phyloP scores from a whole-genome alignment of 2,329 filamentous ascomycete species.

The Aspergillus thermomutatus region DNA sequence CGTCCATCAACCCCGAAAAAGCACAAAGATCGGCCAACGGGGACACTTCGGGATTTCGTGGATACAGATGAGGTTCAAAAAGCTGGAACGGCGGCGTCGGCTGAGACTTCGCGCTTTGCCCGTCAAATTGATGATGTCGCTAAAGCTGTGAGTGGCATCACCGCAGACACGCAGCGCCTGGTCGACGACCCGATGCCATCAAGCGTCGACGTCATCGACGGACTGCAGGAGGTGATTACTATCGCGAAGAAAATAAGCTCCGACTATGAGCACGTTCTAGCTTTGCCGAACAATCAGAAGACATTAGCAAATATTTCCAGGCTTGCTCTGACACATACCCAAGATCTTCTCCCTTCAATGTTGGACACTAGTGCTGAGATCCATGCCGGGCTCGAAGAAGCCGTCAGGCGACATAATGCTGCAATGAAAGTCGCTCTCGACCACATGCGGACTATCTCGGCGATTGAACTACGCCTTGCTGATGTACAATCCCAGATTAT shows the following conservation, averaged over 20 bases:
- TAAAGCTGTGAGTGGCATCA: conserved; percentile 57
- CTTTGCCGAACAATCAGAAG: conserved; percentile 65
- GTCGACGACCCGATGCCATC: conserved; percentile 46
- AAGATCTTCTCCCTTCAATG: conserved; percentile 61
- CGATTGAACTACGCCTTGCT: conserved; percentile 72
- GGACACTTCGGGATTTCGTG: conserved; percentile 71
- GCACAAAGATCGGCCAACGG: conserved; percentile 45
- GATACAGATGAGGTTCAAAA: conserved; percentile 69
- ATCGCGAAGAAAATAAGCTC: conserved; percentile 81
- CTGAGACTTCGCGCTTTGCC: conserved; percentile 58
- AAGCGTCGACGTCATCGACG: conserved; percentile 60
- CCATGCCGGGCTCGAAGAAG: conserved; percentile 45
- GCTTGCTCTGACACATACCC: conserved; percentile 61
- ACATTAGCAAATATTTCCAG: conserved; percentile 60
- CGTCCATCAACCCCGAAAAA: conserved; percentile 40
- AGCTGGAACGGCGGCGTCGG: conserved; percentile 64
- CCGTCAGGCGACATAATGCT: conserved; percentile 64
- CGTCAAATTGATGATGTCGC: conserved; percentile 60
- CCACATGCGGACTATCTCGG: conserved; percentile 79
- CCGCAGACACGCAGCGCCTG: conserved; percentile 49
- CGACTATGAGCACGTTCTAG: conserved; percentile 75
- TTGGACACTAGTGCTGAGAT: conserved; percentile 56
- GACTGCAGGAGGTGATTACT: conserved; percentile 79
- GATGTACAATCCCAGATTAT: conserved; percentile 70
- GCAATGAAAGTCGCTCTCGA: conserved; percentile 63